phyloP scores from a whole-genome alignment of 768 basidiomycete species.

The Mycena leptocephala region DNA sequence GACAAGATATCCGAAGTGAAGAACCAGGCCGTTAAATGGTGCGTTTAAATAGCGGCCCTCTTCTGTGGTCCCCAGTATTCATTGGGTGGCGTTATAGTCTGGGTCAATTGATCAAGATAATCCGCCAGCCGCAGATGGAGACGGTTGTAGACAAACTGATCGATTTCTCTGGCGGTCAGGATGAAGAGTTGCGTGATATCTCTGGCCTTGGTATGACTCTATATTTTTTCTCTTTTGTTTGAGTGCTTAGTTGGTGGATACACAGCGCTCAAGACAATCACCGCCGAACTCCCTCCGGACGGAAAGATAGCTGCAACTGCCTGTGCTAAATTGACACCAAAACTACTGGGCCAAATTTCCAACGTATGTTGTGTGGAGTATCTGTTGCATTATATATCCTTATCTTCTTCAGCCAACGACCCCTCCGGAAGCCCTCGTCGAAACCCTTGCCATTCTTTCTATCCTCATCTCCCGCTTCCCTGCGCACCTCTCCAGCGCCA shows the following conservation, averaged over 20 bases:
- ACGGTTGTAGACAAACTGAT: slow-evolving; percentile 92
- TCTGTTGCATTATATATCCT: slow-evolving; percentile 35
- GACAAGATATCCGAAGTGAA: slow-evolving; percentile 99
- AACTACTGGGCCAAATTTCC: slow-evolving; percentile 84
- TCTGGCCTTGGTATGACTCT: slow-evolving; percentile 84
- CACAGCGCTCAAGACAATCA: slow-evolving; percentile 94
- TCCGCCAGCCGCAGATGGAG: slow-evolving; percentile 88
- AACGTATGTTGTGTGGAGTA: slow-evolving; percentile 66
- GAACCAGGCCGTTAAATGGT: slow-evolving; percentile 98
- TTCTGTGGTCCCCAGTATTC: slow-evolving; percentile 12
- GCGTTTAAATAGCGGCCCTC: slow-evolving; percentile 37
- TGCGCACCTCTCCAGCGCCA: slow-evolving; percentile 70
- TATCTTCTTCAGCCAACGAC: slow-evolving; percentile 66
- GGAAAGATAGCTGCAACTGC: slow-evolving; percentile 85
- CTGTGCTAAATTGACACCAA: slow-evolving; percentile 89
- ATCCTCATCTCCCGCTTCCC: slow-evolving; percentile 93
- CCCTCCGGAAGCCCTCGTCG: slow-evolving; percentile 86
- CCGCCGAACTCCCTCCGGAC: slow-evolving; percentile 89
- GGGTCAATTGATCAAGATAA: slow-evolving; percentile 92
- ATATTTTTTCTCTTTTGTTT: neutral
- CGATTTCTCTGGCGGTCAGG: slow-evolving; percentile 86
- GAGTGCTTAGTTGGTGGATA: slow-evolving; percentile 13
- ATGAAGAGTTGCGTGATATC: slow-evolving; percentile 96
- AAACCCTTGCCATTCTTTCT: slow-evolving; percentile 88
- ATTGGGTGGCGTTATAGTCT: slow-evolving; percentile 65